These are phyloP conservation scores for Botrytis pseudocinerea DNA, from an alignment of 2,329 filamentous ascomycete genomes.

Conservation along the genomic window DNA sequence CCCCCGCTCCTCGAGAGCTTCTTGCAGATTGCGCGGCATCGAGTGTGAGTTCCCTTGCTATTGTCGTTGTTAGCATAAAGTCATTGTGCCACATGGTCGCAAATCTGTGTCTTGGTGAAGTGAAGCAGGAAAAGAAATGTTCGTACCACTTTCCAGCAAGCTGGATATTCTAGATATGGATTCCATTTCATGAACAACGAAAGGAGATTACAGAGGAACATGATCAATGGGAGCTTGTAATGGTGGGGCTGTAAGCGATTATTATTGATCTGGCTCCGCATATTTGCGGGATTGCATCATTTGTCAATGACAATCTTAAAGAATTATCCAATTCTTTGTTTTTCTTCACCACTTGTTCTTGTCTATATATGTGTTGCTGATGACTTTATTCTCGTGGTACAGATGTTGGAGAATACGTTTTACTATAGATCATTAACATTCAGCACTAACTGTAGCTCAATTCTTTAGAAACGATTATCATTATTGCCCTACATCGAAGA, in stretches of 20 bases:
- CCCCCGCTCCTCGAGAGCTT: constrained; percentile 52
- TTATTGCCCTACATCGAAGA: not conserved
- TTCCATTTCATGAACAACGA: constrained; percentile 70
- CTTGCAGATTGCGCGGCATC: constrained; percentile 92
- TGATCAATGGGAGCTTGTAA: constrained; percentile 29
- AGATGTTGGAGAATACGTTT: not conserved
- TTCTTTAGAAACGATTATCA: not conserved
- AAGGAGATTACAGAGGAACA: constrained; percentile 30
- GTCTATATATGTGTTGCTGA: not conserved
- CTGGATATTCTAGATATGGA: constrained; percentile 92
- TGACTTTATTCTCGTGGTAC: not conserved
- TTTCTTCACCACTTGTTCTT: not conserved
- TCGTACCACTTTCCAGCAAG: constrained; percentile 88
- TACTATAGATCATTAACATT: constrained; percentile 30
- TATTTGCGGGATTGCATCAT: constrained; percentile 21
- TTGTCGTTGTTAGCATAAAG: constrained; percentile 27
- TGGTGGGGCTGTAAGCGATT: constrained; percentile 37
- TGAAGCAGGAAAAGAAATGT: constrained; percentile 11
- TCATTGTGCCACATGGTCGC: constrained; percentile 22
- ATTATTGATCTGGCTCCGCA: constrained; percentile 25
- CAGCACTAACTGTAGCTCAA: constrained; percentile 33
- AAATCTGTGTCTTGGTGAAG: not conserved
- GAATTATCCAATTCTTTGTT: not conserved
- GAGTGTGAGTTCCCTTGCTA: constrained; percentile 94
- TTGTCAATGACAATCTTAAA: constrained; percentile 10